phyloP scores from a whole-genome alignment of 2,329 filamentous ascomycete genomes.

The Neofusicoccum umdonicola region DNA sequence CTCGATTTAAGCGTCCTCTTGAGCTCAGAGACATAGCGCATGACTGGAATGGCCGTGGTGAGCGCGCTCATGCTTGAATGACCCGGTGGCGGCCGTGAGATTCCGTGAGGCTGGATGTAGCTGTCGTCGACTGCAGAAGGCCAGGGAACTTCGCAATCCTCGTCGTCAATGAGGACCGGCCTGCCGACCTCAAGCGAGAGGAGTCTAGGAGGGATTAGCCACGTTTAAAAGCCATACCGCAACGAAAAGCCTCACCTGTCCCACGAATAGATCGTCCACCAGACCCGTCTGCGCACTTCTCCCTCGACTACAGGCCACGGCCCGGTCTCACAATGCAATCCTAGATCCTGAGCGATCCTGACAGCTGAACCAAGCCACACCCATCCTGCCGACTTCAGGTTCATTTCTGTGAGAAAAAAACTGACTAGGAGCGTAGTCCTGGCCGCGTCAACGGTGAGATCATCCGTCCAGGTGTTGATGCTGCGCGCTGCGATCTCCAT shows the following conservation, averaged over 20 bases:
- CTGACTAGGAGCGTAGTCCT: conserved; percentile 70
- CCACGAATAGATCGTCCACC: conserved; percentile 92
- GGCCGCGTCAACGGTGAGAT: conserved; percentile 72
- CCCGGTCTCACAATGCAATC: conserved; percentile 72
- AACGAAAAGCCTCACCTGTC: conserved; percentile 60
- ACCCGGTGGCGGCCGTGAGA: conserved; percentile 37
- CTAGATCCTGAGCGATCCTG: conserved; percentile 77
- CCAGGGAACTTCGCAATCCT: conserved; percentile 80
- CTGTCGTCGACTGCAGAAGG: conserved; percentile 81
- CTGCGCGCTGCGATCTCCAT: conserved; percentile 68
- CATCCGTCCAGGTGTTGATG: conserved; percentile 79
- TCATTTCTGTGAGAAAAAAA: conserved; percentile 80
- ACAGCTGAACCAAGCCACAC: conserved; percentile 80
- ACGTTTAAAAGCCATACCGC: background rate
- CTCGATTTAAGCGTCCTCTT: conserved; percentile 68
- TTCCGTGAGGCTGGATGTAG: conserved; percentile 59
- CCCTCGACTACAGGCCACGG: conserved; percentile 72
- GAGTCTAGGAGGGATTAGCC: conserved; percentile 47
- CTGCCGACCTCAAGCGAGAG: conserved; percentile 77
- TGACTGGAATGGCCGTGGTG: conserved; percentile 76
- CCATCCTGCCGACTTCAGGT: conserved; percentile 81
- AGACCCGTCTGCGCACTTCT: conserved; percentile 83
- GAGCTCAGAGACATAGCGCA: conserved; percentile 72
- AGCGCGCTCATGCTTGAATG: conserved; percentile 60
- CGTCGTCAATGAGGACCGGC: conserved; percentile 79